Base-by-base conservation (phyloP, 2,329 filamentous ascomycete species). In the Capronia epimyces region DNA sequence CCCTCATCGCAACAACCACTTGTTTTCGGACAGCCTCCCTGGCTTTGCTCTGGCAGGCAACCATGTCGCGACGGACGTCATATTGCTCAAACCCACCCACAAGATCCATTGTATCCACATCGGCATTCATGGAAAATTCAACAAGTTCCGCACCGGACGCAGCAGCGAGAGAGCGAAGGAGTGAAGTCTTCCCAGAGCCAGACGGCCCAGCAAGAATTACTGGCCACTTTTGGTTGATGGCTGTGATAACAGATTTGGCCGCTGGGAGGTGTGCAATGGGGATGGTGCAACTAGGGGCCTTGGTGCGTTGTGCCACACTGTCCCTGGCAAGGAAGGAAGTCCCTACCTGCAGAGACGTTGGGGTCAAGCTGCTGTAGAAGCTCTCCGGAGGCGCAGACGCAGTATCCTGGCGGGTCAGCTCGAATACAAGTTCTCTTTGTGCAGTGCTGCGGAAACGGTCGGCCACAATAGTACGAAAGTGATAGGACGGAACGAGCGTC, bases 11-110 rank as follows among this genome's bases (percentile, higher is more conserved):
- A 12, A 25, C 78, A 68, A 15, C 73, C 75, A 57, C 15, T 15
- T n/a, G 37, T 42, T 39, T 16, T 46, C 40, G 49, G 15, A 86
- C 63, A 49, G 77, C 77, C 4, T 70, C 63, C 10, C 72, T 70
- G 10, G 87, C 64, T 42, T 78, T 72, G 21, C 73, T 67, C 5
- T 84, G 64, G 57, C 81, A 75, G n/a, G 75, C 72, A 47, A 85
- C 83, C 3, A 87, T 74, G 55, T 86, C 81, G 49, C 91, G 79
- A 45, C 86, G 76, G 18, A 87, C 82, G 65, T 98, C 93, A 15
- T 88, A 83, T 69, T 98, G 93, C 67, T 98, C 93, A 64, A 95
- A 98, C 0, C 93, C 93, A 63, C 93, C 93, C 50, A 98, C 88
- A 49, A 98, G 80, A 68, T 98, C 93, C 83, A 95, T 95, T 1